Evolutionary conservation across 2,329 filamentous ascomycete species (phyloP).

Genomic region (Colletotrichum neosansevieriae): DNA sequence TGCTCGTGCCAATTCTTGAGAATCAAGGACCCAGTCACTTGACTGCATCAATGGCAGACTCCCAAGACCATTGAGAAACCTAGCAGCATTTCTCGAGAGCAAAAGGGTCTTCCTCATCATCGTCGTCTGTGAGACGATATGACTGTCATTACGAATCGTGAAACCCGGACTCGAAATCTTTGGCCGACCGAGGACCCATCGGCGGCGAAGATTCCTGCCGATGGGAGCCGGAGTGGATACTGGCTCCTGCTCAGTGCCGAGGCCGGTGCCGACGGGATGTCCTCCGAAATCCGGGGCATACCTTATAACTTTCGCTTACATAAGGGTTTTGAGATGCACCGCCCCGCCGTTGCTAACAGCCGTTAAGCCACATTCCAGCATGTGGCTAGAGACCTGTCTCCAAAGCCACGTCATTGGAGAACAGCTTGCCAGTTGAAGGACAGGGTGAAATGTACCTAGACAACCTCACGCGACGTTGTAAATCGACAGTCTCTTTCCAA

Average conservation of each 20-base stretch:
- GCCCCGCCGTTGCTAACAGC: too few species aligned
- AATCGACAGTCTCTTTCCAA: background rate
- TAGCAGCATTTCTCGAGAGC: too few species aligned
- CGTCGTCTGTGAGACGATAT: background rate
- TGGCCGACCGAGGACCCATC: background rate
- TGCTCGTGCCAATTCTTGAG: background rate
- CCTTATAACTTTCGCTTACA: too few species aligned
- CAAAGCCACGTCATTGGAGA: conserved; percentile 40
- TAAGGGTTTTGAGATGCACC: too few species aligned
- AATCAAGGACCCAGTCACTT: background rate
- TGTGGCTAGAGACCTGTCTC: conserved; percentile 14
- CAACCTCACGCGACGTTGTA: background rate
- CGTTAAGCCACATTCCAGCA: background rate
- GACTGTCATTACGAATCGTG: background rate
- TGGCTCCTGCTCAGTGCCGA: conserved; percentile 23
- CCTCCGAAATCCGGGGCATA: background rate
- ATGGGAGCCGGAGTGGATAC: background rate
- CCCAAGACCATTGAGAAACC: too few species aligned
- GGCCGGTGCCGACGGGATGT: conserved; percentile 23
- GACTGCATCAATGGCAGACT: background rate
- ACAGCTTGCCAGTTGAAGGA: conserved; percentile 27
- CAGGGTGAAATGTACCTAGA: conserved; percentile 14
- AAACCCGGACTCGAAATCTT: conserved; percentile 2
- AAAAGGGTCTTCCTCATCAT: too few species aligned
- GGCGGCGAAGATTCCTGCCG: background rate